Base-by-base conservation (phyloP, 2,329 filamentous ascomycete species). In the Epichloe festucae region DNA sequence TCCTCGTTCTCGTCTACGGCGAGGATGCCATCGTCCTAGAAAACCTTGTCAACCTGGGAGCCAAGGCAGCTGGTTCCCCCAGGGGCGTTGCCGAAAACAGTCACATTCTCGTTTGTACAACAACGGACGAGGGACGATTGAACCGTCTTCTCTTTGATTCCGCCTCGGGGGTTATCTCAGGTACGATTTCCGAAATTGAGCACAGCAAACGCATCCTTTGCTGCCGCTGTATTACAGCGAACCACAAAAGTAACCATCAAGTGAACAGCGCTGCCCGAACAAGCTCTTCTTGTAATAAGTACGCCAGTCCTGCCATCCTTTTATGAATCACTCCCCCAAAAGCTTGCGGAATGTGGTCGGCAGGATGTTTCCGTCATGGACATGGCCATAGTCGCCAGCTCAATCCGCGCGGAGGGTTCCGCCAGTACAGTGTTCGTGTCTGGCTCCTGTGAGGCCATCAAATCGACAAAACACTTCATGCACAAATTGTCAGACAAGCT, bases 401-500 rank as follows among this genome's bases (percentile, higher is more conserved):
- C 41, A 43, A 2, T 11, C 19, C 41, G 17, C 41, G 17, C n/a
- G 1, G 47, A 49, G 15, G 41, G 35, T n/a, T 45, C 54, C 17
- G 50, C 48, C 3, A 38, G 54, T 27, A 52, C 52, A 12, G 82
- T 85, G 54, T 81, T 85, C 69, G 77, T 79, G 0, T 75, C 77
- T 1, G 81, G 74, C 0, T 67, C 73, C 0, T 66, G 71, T 0
- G 69, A 70, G 3, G 74, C 74, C 3, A 63, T 84, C 2, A 65
- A 73, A 21, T 44, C 71, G 71, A 39, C 75, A 0, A 70, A 72
- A n/a, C 71, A 69, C 39, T 62, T 84, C 4, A 68, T 84, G 1
- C 68, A 76, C 41, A 71, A 72, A 53, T 76, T 85, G 71, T 75
- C 78, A 1, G 71, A 70, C 38, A 82, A 82, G 57, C 64, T 85